These are phyloP conservation scores for Candida caryicola DNA, from an alignment of 805 yeast species.

Conservation along the genomic window DNA sequence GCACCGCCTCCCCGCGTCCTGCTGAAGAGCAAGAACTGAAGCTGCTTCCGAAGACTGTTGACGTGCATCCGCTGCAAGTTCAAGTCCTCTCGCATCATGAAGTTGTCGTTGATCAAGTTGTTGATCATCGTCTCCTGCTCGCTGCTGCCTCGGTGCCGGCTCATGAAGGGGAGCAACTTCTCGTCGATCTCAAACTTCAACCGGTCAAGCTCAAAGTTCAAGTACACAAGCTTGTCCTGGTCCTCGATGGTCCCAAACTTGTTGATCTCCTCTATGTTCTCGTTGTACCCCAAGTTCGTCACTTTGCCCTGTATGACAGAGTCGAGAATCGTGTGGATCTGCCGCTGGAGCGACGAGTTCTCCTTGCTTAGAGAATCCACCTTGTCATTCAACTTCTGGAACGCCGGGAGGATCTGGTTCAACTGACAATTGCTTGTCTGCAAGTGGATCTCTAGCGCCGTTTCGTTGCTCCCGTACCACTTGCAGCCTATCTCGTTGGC, in stretches of 20 bases:
- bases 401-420: conserved; percentile 26
- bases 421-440: conserved; percentile 31
- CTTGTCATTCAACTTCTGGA: conserved; percentile 20
- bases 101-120: conserved; percentile 34
- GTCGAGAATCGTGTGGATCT: conserved; percentile 44
- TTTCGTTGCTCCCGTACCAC: conserved; percentile 41
- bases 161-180: conserved; percentile 33
- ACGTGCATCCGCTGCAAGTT: conserved; percentile 43
- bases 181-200: conserved; percentile 42
- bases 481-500: conserved; percentile 48
- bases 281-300: conserved; percentile 48
- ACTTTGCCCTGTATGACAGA: conserved; percentile 49
- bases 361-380: conserved; percentile 30
- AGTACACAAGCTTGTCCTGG: conserved; percentile 29
- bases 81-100: conserved; percentile 46
- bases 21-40: conserved; percentile 47
- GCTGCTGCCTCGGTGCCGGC: conserved; percentile 17
- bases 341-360: conserved; percentile 40
- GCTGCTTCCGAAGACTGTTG: conserved; percentile 48
- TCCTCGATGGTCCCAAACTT: conserved; percentile 18
- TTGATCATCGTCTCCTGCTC: conserved; percentile 25
- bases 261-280: conserved; percentile 46
- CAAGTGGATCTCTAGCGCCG: conserved; percentile 36
- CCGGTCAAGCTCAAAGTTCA: conserved; percentile 44
- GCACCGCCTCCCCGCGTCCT: conserved; percentile 27